Evolutionary conservation across 345 rosid species (phyloP).

Genomic region (Passiflora organensis): DNA sequence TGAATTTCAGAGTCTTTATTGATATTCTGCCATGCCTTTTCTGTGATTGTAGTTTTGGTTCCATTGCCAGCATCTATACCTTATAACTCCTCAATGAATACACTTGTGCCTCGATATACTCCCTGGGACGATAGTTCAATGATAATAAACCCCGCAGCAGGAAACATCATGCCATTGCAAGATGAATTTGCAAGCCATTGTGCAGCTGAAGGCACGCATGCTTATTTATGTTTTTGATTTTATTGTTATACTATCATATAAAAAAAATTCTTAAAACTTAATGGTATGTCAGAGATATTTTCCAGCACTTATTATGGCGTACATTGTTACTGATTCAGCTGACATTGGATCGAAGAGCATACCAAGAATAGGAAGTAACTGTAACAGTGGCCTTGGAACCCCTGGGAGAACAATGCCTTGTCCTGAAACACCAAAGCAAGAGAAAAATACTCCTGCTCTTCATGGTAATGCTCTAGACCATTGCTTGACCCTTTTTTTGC

Average conservation of each 20-base stretch:
- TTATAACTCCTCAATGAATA: constrained; percentile 38
- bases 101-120: constrained; percentile 43
- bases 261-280: constrained; percentile 16
- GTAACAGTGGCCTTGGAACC: constrained; percentile 45
- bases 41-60: constrained; percentile 40
- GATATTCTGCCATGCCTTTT: constrained; percentile 8
- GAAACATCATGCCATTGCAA: constrained; percentile 36
- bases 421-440: constrained; percentile 42
- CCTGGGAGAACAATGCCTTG: constrained; percentile 35
- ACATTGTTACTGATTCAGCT: constrained; percentile 80
- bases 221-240: constrained; percentile 21
- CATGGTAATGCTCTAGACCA: constrained; percentile 43
- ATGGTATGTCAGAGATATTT: constrained; percentile 30
- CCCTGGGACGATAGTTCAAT: constrained; percentile 65
- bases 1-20: constrained; percentile 2
- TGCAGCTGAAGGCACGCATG: constrained; percentile 53
- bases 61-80: constrained; percentile 56
- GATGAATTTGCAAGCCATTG: constrained; percentile 46
- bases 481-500: not conserved
- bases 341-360: constrained; percentile 77
- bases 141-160: constrained; percentile 39
- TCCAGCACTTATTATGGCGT: constrained; percentile 67
- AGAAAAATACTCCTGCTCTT: constrained; percentile 45
- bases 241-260: constrained; percentile 12
- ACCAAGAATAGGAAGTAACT: constrained; percentile 42